Percentiles rank a stretch among this genome's conserved stretches.
These are phyloP conservation scores for Seiridium unicorne DNA, from an alignment of 2,329 filamentous ascomycete species.

Conservation along the genomic window DNA sequence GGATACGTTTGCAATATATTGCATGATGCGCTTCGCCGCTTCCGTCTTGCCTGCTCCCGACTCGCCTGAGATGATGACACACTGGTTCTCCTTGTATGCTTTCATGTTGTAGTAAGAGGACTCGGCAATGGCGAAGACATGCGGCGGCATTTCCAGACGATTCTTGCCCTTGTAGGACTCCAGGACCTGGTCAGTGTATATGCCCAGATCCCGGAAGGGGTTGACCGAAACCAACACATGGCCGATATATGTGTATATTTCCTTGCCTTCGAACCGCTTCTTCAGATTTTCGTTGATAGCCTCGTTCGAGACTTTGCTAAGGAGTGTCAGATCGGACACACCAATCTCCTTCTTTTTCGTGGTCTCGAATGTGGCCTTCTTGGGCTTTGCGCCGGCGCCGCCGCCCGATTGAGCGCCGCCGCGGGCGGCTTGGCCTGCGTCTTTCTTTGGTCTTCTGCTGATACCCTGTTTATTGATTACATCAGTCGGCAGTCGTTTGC, in stretches of 20 bases:
- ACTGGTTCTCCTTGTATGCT: slow-evolving; percentile 97
- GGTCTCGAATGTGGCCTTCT: slow-evolving; percentile 93
- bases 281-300: slow-evolving; percentile 99
- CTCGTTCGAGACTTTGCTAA: slow-evolving; percentile 98
- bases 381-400: slow-evolving; percentile 62
- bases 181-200: slow-evolving; percentile 93
- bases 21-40: slow-evolving; percentile 97
- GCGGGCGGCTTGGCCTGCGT: slow-evolving; percentile 37
- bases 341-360: slow-evolving; percentile 99
- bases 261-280: slow-evolving; percentile 93
- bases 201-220: slow-evolving; percentile 93
- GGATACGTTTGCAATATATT: slow-evolving; percentile 97
- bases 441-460: slow-evolving; percentile 48
- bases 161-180: slow-evolving; percentile 97
- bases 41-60: slow-evolving; percentile 98
- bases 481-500: neutral
- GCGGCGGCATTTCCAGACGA: slow-evolving; percentile 87
- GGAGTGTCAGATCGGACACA: slow-evolving; percentile 92
- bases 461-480: slow-evolving; percentile 36
- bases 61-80: slow-evolving; percentile 98
- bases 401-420: slow-evolving; percentile 32
- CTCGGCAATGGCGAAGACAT: slow-evolving; percentile 94
- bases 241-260: slow-evolving; percentile 99
- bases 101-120: slow-evolving; percentile 99
- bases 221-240: slow-evolving; percentile 99